phyloP scores from a whole-genome alignment of 1,284 basidiomycete genomes.

The Marasmius fiardii region DNA sequence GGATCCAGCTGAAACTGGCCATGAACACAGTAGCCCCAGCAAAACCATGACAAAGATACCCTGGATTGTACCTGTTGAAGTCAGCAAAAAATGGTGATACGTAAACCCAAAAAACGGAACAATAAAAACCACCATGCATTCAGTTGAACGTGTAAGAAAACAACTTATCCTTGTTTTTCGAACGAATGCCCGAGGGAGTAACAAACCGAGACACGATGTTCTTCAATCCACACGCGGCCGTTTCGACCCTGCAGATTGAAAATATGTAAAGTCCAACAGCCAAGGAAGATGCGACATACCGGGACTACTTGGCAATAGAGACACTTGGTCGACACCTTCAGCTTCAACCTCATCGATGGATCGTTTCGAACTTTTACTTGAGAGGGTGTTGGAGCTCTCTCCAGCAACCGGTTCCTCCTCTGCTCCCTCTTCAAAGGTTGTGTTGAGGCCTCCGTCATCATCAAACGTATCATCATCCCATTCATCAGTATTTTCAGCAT shows the following conservation, averaged over 20 bases:
- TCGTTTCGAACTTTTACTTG: constrained; percentile 47
- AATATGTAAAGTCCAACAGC: background rate
- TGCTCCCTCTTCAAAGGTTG: constrained; percentile 22
- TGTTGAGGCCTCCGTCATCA: constrained; percentile 33
- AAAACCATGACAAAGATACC: background rate
- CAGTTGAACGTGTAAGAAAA: constrained; percentile 1
- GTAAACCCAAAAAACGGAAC: too few relatives aligned
- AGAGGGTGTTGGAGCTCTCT: constrained; percentile 40
- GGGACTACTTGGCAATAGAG: constrained; percentile 36
- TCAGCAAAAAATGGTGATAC: constrained; percentile 8
- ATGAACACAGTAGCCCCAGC: background rate
- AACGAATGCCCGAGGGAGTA: background rate
- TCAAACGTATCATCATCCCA: constrained; percentile 27
- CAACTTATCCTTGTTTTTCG: constrained; percentile 11
- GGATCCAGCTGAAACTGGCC: background rate
- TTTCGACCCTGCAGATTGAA: constrained; percentile 9
- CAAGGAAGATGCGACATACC: constrained; percentile 28
- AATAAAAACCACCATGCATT: background rate
- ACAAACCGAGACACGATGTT: background rate
- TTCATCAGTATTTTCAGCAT: constrained; percentile 8
- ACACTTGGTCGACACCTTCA: constrained; percentile 29
- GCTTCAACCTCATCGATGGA: constrained; percentile 45
- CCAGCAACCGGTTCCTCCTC: constrained; percentile 31
- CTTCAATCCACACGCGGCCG: constrained; percentile 10
- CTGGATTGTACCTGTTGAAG: constrained; percentile 8